Evolutionary conservation across 2,329 filamentous ascomycete genomes (phyloP).

Genomic region (Diaporthe vaccinii): DNA sequence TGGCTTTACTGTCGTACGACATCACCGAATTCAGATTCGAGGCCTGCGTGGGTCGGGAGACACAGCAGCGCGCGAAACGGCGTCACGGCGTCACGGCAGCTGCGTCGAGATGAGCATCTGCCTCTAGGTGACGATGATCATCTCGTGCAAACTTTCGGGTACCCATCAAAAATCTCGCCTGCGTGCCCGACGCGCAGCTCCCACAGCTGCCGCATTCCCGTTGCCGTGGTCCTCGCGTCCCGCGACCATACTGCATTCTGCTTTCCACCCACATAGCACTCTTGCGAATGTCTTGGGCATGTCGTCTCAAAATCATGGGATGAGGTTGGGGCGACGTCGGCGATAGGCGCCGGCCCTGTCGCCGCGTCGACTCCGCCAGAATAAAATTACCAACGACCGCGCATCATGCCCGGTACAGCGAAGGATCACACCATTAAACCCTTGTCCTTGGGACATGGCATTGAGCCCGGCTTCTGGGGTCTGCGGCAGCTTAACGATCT

Average conservation of each 20-base stretch:
- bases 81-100: slow-evolving; percentile 20
- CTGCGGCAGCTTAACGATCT: slow-evolving; percentile 30
- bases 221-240: background rate
- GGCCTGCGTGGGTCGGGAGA: background rate
- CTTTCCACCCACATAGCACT: background rate
- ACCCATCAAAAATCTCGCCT: slow-evolving; percentile 34
- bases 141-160: slow-evolving; percentile 30
- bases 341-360: background rate
- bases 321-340: background rate
- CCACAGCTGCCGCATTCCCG: slow-evolving; percentile 27
- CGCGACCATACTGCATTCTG: background rate
- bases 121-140: slow-evolving; percentile 26
- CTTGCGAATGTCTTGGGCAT: background rate
- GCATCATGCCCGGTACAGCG: slow-evolving; percentile 17
- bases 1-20: slow-evolving; percentile 2
- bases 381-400: slow-evolving; percentile 28
- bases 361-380: slow-evolving; percentile 16
- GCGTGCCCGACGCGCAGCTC: slow-evolving; percentile 31
- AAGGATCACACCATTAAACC: background rate
- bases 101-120: slow-evolving; percentile 21
- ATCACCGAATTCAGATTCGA: background rate
- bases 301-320: slow-evolving; percentile 22
- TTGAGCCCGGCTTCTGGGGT: slow-evolving; percentile 29
- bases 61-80: slow-evolving; percentile 24
- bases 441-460: slow-evolving; percentile 19